Evolutionary conservation across 805 yeast genomes (phyloP).

Genomic region (Wickerhamomyces bisporus): DNA sequence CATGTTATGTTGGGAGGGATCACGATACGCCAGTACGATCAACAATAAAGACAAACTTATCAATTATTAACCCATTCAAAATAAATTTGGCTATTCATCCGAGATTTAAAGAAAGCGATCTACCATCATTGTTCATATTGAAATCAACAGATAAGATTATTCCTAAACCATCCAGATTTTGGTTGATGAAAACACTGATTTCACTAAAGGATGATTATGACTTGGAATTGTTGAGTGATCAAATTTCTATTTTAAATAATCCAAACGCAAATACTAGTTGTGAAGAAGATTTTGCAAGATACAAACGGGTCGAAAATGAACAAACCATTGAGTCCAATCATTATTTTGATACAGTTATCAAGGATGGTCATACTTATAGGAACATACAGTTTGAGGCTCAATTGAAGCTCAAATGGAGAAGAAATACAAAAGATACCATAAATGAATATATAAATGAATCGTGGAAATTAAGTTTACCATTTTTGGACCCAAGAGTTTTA

Average conservation of each 20-base stretch:
- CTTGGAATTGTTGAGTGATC: slow-evolving; percentile 31
- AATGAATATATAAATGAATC: slow-evolving; percentile 32
- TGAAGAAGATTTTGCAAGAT: slow-evolving; percentile 6
- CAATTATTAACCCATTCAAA: slow-evolving; percentile 28
- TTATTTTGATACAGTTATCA: slow-evolving; percentile 29
- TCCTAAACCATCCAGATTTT: slow-evolving; percentile 31
- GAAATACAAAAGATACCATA: slow-evolving; percentile 18
- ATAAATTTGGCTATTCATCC: slow-evolving; percentile 28
- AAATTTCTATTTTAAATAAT: slow-evolving; percentile 28
- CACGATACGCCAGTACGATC: slow-evolving; percentile 23
- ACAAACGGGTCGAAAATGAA: slow-evolving; percentile 3
- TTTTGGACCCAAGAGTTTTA: slow-evolving; percentile 66
- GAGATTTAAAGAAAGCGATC: slow-evolving; percentile 20
- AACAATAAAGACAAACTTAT: not conserved
- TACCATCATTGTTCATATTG: slow-evolving; percentile 25
- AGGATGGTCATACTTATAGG: slow-evolving; percentile 34
- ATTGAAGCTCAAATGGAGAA: slow-evolving; percentile 30
- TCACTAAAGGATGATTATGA: slow-evolving; percentile 19
- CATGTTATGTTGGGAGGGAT: slow-evolving; percentile 26
- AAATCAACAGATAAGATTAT: slow-evolving; percentile 12
- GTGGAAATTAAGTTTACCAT: slow-evolving; percentile 53
- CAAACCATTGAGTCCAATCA: slow-evolving; percentile 13
- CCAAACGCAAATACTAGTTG: slow-evolving; percentile 29
- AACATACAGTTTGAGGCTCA: slow-evolving; percentile 28
- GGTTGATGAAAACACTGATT: slow-evolving; percentile 31